phyloP scores from a whole-genome alignment of 2,329 filamentous ascomycete species.

The Hymenoscyphus salicellus region DNA sequence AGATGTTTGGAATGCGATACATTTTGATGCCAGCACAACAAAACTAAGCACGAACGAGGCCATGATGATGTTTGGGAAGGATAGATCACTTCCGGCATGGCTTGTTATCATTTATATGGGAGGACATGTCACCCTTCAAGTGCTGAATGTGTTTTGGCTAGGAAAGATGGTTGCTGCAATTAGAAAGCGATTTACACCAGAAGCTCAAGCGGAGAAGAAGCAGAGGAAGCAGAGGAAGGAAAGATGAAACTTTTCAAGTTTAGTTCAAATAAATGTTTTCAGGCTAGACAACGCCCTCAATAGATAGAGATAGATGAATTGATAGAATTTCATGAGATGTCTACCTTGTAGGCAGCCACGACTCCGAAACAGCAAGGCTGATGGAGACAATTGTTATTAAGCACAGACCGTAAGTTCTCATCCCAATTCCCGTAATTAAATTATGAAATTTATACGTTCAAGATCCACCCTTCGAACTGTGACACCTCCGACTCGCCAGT shows the following conservation, averaged over 20 bases:
- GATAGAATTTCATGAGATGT: neutral
- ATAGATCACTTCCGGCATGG: constrained; percentile 58
- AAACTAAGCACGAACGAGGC: constrained; percentile 39
- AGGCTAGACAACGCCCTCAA: neutral
- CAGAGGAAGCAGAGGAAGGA: constrained; percentile 1
- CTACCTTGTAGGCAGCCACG: neutral
- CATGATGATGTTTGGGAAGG: constrained; percentile 39
- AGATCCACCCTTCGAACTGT: neutral
- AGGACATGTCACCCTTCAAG: constrained; percentile 67
- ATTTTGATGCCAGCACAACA: constrained; percentile 30
- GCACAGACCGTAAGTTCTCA: neutral
- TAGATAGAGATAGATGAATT: neutral
- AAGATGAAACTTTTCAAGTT: neutral
- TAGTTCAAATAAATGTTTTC: neutral
- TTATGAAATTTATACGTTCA: neutral
- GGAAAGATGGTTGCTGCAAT: constrained; percentile 62
- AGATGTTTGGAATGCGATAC: constrained; percentile 57
- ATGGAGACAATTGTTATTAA: neutral
- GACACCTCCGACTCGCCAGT: neutral
- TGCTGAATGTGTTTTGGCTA: constrained; percentile 81
- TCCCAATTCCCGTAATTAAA: neutral
- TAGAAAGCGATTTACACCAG: constrained; percentile 25
- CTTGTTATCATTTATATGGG: constrained; percentile 65
- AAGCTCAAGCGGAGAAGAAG: constrained; percentile 7
- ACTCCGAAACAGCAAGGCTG: neutral